Evolutionary conservation across 2,329 filamentous ascomycete genomes (phyloP).

Genomic region (Chrysoporthe deuterocubensis): DNA sequence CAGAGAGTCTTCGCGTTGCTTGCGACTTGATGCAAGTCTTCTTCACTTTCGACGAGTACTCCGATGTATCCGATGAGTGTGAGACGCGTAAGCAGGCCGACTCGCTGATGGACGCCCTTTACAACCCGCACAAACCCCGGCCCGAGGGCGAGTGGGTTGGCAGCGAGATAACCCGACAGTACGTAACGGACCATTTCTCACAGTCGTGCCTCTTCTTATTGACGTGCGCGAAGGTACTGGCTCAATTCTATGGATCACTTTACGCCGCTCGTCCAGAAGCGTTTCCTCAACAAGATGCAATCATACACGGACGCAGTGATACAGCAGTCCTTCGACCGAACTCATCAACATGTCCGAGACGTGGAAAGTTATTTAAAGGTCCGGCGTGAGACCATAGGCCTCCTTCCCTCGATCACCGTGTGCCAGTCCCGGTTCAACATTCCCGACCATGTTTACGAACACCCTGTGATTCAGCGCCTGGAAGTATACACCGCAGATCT

Average conservation of each 20-base stretch:
- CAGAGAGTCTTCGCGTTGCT: constrained; percentile 26
- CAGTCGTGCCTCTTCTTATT: background rate
- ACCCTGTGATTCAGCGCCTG: background rate
- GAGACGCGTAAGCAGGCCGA: constrained; percentile 22
- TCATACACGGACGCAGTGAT: constrained; percentile 33
- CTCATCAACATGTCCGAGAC: constrained; percentile 25
- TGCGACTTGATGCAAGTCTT: constrained; percentile 36
- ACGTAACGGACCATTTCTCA: background rate
- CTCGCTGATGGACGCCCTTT: constrained; percentile 32
- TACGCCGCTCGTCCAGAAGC: constrained; percentile 12
- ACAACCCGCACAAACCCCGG: constrained; percentile 8
- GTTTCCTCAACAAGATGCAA: constrained; percentile 33
- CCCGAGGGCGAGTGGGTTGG: background rate
- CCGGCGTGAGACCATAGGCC: constrained; percentile 34
- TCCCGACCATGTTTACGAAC: constrained; percentile 29
- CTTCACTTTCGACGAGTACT: constrained; percentile 34
- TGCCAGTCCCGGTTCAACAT: constrained; percentile 33
- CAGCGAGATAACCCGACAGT: background rate
- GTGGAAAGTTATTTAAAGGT: constrained; percentile 34
- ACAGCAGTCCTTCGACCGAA: constrained; percentile 32
- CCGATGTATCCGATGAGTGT: constrained; percentile 24
- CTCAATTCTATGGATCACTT: background rate
- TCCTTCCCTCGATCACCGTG: constrained; percentile 32
- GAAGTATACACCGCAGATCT: background rate
- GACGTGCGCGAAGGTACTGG: background rate